A percentile compares a stretch with the other conserved stretches of the same genome.
These are phyloP conservation scores for Tolypocladium cylindrosporum DNA, from an alignment of 2,329 filamentous ascomycete species.

Conservation along the genomic window DNA sequence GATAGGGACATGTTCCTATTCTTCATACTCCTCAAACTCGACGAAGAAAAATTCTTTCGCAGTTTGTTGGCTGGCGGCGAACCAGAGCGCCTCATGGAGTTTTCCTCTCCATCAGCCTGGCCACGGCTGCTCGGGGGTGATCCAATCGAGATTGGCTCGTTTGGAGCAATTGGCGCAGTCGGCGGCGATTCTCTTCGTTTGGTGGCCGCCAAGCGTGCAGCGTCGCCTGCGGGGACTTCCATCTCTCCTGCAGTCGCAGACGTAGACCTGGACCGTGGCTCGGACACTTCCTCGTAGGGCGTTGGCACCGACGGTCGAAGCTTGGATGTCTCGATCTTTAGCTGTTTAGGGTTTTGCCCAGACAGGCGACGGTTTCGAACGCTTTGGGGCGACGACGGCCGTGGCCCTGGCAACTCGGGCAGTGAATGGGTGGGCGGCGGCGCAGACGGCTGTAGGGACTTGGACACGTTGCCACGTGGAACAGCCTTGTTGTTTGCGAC, in stretches of 20 bases:
- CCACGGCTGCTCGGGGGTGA: slow-evolving; percentile 23
- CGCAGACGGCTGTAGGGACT: slow-evolving; percentile 16
- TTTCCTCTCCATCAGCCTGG: slow-evolving; percentile 24
- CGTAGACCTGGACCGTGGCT: background rate
- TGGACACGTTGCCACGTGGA: slow-evolving; percentile 8
- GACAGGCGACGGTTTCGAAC: slow-evolving; percentile 73
- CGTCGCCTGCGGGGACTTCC: slow-evolving; percentile 4
- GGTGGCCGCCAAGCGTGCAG: background rate
- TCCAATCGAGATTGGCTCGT: slow-evolving; percentile 13
- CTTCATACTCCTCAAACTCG: slow-evolving; percentile 61
- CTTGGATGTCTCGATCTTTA: slow-evolving; percentile 73
- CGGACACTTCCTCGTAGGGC: slow-evolving; percentile 1
- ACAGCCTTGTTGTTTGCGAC: slow-evolving; percentile 55
- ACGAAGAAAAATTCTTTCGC: slow-evolving; percentile 60
- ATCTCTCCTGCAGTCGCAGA: background rate
- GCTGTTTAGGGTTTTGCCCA: slow-evolving; percentile 66
- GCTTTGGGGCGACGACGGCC: slow-evolving; percentile 28
- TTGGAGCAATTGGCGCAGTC: slow-evolving; percentile 16
- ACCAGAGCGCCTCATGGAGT: slow-evolving; percentile 30
- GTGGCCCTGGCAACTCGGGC: slow-evolving; percentile 30
- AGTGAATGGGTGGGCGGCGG: slow-evolving; percentile 40
- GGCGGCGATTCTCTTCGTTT: slow-evolving; percentile 11
- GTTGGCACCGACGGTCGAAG: slow-evolving; percentile 13
- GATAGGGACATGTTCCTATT: slow-evolving; percentile 63
- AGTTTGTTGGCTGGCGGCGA: slow-evolving; percentile 43